These are phyloP conservation scores for Scytalidium lignicola DNA, from an alignment of 2,329 filamentous ascomycete species.

Conservation along the genomic window DNA sequence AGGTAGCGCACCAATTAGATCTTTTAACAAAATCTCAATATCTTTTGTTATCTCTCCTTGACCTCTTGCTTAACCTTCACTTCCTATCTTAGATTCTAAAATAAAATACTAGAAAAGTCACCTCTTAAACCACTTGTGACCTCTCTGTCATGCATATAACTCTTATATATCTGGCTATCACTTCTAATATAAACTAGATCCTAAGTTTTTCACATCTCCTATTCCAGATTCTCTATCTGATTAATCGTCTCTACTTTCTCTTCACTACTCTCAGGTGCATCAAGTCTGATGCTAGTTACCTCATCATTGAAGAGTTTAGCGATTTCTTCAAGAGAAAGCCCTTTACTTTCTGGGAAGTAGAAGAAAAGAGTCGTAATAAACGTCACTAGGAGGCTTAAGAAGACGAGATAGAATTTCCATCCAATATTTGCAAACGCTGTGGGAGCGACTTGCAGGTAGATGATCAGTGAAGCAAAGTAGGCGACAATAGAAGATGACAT, in stretches of 20 bases:
- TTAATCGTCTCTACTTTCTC: background rate
- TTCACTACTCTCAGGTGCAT: background rate
- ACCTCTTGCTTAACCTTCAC: too few relatives aligned
- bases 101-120: too few relatives aligned
- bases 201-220: too few relatives aligned
- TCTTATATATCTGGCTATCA: too few relatives aligned
- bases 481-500: slow-evolving; percentile 25
- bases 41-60: too few relatives aligned
- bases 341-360: slow-evolving; percentile 2
- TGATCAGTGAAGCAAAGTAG: background rate
- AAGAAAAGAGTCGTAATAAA: slow-evolving; percentile 1
- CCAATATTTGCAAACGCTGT: slow-evolving; percentile 4
- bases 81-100: too few relatives aligned
- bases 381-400: background rate
- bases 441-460: slow-evolving; percentile 7
- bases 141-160: too few relatives aligned
- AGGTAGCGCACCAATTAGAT: too few relatives aligned
- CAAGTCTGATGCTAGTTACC: background rate
- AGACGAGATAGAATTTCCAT: slow-evolving; percentile 10
- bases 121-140: too few relatives aligned
- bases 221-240: background rate
- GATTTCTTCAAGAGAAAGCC: slow-evolving; percentile 2
- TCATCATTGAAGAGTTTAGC: slow-evolving; percentile 1
- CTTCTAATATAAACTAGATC: too few relatives aligned
- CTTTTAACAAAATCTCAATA: too few relatives aligned